A percentile compares a stretch with the other conserved stretches of the same genome.
Evolutionary conservation across 2,329 filamentous ascomycete genomes (phyloP).

Genomic region (Hypoxylon sp.): DNA sequence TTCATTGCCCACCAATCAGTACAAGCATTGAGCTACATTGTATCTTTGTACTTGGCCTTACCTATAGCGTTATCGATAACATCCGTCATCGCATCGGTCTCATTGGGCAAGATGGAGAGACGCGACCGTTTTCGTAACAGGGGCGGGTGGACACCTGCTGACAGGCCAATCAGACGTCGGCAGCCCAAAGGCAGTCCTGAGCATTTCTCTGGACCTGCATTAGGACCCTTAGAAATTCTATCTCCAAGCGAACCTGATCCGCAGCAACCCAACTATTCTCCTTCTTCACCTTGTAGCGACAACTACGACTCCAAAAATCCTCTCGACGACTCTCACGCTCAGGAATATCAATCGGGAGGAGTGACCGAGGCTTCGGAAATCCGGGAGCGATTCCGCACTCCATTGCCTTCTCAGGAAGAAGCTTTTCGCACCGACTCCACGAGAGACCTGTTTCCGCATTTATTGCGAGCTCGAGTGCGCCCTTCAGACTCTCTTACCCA

Average conservation of each 20-base stretch:
- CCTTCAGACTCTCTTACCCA: not conserved
- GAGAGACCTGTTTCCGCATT: not conserved
- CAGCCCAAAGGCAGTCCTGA: not conserved
- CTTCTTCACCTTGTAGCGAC: not conserved
- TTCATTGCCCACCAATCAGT: not conserved
- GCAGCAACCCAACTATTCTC: not conserved
- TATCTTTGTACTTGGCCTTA: not conserved
- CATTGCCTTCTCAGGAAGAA: not conserved
- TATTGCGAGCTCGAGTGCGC: not conserved
- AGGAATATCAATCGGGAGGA: not conserved
- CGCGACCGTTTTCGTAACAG: conserved; percentile 10
- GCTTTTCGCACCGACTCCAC: not conserved
- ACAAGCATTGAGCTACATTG: not conserved
- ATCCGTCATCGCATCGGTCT: conserved; percentile 18
- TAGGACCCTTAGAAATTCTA: not conserved
- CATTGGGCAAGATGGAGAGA: conserved; percentile 17
- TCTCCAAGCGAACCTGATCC: not conserved
- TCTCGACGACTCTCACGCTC: not conserved
- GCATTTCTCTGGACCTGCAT: not conserved
- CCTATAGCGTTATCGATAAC: conserved; percentile 5
- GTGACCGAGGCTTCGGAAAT: not conserved
- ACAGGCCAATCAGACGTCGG: not conserved
- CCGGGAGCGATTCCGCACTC: not conserved
- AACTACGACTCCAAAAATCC: not conserved
- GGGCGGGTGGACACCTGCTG: not conserved